Percentiles rank a stretch among this genome's conserved stretches.
phyloP scores from a whole-genome alignment of 1,284 basidiomycete genomes.

The Golubevia sp. region DNA sequence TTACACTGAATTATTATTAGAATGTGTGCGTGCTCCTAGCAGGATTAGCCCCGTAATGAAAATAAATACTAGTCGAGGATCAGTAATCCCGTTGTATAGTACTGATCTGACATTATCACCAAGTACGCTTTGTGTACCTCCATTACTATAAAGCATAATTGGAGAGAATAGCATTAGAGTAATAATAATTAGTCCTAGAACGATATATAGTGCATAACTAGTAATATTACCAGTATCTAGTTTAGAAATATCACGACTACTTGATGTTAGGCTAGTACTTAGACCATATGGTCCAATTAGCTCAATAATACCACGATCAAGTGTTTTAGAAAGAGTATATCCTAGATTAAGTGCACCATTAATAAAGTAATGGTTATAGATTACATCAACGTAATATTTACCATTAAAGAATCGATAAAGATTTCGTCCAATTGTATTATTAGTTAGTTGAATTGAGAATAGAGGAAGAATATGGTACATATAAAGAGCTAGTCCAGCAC shows the following conservation, averaged over 20 bases:
- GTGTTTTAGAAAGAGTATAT: slow-evolving; percentile 44
- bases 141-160: too few species aligned
- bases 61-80: too few species aligned
- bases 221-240: slow-evolving; percentile 36
- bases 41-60: too few species aligned
- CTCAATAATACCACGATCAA: slow-evolving; percentile 57
- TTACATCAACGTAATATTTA: slow-evolving; percentile 49
- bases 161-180: too few species aligned
- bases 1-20: too few species aligned
- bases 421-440: slow-evolving; percentile 34
- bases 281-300: slow-evolving; percentile 54
- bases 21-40: too few species aligned
- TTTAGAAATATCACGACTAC: slow-evolving; percentile 38
- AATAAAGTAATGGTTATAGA: slow-evolving; percentile 47
- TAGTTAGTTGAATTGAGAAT: slow-evolving; percentile 46
- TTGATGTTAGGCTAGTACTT: slow-evolving; percentile 36
- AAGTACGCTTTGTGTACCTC: too few species aligned
- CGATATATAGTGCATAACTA: slow-evolving; percentile 19
- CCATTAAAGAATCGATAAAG: slow-evolving; percentile 53
- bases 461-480: slow-evolving; percentile 41
- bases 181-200: too few species aligned
- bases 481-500: slow-evolving; percentile 39
- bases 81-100: too few species aligned
- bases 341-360: slow-evolving; percentile 30
- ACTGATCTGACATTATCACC: too few species aligned